Percentiles rank a stretch among this genome's conserved stretches.
Conservation (phyloP, 441 rosid genomes). For the Capsella rubella region DNA sequence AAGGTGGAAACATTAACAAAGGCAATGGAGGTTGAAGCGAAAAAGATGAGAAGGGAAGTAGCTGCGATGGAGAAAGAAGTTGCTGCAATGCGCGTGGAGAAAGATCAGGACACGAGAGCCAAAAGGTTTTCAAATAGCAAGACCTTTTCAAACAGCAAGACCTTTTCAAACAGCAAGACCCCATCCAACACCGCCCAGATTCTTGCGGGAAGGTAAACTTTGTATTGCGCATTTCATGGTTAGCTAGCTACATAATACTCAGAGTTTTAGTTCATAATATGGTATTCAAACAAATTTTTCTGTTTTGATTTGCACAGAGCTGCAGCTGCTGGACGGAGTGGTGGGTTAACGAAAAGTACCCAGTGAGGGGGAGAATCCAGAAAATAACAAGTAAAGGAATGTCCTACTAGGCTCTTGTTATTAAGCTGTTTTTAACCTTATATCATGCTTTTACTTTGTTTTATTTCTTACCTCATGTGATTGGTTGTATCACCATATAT, state of each 20-base stretch:
- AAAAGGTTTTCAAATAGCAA: constrained; percentile 74
- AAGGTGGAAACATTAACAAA: constrained; percentile 93
- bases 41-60: constrained; percentile 99
- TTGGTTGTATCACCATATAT: constrained; percentile 55
- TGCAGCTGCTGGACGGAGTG: constrained; percentile 61
- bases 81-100: constrained; percentile 93
- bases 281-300: constrained; percentile 7
- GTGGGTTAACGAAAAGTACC: constrained; percentile 80
- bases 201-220: constrained; percentile 82
- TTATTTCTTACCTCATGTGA: constrained; percentile 39
- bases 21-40: constrained; percentile 99
- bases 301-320: constrained; percentile 55
- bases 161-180: constrained; percentile 65
- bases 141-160: constrained; percentile 67
- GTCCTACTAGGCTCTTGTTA: constrained; percentile 55
- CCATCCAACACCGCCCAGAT: constrained; percentile 78
- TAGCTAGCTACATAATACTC: neutral
- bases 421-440: constrained; percentile 23
- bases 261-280: neutral
- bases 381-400: constrained; percentile 51
- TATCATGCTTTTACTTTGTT: constrained; percentile 33
- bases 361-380: constrained; percentile 62
- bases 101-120: constrained; percentile 83
- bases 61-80: constrained; percentile 97
- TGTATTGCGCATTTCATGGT: neutral